A percentile compares a stretch with the other conserved stretches of the same genome.
These are phyloP conservation scores for Mucor saturninus DNA, from an alignment of 371 early-diverging fungal species.

Conservation along the genomic window DNA sequence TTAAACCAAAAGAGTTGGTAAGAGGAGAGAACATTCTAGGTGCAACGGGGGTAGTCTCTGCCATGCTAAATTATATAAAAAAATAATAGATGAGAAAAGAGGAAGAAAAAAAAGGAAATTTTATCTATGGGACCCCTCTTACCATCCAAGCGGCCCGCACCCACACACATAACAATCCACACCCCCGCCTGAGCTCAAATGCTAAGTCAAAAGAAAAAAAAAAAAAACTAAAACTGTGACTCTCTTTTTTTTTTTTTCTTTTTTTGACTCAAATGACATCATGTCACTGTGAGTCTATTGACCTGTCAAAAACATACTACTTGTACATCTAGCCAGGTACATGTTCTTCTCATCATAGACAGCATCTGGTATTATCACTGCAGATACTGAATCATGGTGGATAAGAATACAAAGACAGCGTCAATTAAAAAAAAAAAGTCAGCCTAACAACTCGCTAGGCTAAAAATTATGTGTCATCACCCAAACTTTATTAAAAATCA, in stretches of 20 bases:
- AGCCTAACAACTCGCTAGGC: too few species aligned
- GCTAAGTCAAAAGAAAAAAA: background rate
- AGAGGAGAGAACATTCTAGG: slow-evolving; percentile 32
- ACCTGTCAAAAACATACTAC: background rate
- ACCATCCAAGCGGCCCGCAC: too few species aligned
- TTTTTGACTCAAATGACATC: background rate
- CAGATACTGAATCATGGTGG: too few species aligned
- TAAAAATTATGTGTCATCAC: too few species aligned
- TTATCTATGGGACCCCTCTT: background rate
- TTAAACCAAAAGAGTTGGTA: slow-evolving; percentile 30
- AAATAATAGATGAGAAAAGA: background rate
- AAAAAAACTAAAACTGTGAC: slow-evolving; percentile 11
- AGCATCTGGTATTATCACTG: too few species aligned
- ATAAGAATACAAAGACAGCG: too few species aligned
- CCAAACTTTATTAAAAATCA: too few species aligned
- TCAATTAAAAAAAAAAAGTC: too few species aligned
- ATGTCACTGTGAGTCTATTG: background rate
- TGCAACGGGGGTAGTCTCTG: slow-evolving; percentile 20
- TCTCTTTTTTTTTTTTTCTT: background rate
- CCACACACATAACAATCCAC: background rate
- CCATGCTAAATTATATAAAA: slow-evolving; percentile 13
- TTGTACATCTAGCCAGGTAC: too few species aligned
- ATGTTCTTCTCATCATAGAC: too few species aligned
- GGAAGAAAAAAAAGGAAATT: background rate
- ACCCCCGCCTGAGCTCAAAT: background rate